Conservation (phyloP, 2,329 filamentous ascomycete genomes). For the Calonectria pauciramosa region DNA sequence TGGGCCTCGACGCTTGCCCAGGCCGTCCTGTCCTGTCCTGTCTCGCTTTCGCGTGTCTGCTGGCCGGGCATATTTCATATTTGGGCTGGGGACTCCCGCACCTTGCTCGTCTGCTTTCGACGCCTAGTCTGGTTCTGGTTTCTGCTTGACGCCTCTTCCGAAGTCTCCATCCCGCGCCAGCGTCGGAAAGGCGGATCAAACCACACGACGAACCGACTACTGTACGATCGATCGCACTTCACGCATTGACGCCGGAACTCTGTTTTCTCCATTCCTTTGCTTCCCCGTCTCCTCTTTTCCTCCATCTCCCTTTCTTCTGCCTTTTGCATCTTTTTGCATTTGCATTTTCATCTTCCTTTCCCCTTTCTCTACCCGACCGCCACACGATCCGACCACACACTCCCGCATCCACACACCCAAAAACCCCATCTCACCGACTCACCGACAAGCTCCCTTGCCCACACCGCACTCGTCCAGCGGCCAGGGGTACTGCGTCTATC, state of each 20-base stretch:
- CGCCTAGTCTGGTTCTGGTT: constrained; percentile 3
- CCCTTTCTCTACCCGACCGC: constrained; percentile 5
- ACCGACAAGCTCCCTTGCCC: constrained; percentile 15
- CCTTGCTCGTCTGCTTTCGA: not conserved
- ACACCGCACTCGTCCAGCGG: constrained; percentile 26
- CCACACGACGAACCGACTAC: constrained; percentile 12
- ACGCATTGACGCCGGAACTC: constrained; percentile 16
- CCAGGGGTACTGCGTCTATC: constrained; percentile 8
- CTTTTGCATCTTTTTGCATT: not conserved
- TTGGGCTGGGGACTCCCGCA: constrained; percentile 2
- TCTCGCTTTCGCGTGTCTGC: constrained; percentile 6
- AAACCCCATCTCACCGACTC: constrained; percentile 24
- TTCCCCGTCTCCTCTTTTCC: not conserved
- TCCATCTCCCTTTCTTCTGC: not conserved
- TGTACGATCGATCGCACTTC: constrained; percentile 13
- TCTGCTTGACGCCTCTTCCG: constrained; percentile 21
- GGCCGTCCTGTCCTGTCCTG: not conserved
- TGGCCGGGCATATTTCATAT: not conserved
- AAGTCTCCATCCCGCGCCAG: constrained; percentile 9
- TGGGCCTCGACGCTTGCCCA: not conserved
- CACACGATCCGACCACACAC: constrained; percentile 14
- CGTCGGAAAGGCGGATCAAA: constrained; percentile 17
- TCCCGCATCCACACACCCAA: not conserved
- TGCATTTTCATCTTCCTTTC: not conserved
- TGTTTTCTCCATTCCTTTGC: constrained; percentile 15